Evolutionary conservation across 495 filamentous ascomycete genomes (phyloP).

Genomic region (Hyaloscypha finlandica): DNA sequence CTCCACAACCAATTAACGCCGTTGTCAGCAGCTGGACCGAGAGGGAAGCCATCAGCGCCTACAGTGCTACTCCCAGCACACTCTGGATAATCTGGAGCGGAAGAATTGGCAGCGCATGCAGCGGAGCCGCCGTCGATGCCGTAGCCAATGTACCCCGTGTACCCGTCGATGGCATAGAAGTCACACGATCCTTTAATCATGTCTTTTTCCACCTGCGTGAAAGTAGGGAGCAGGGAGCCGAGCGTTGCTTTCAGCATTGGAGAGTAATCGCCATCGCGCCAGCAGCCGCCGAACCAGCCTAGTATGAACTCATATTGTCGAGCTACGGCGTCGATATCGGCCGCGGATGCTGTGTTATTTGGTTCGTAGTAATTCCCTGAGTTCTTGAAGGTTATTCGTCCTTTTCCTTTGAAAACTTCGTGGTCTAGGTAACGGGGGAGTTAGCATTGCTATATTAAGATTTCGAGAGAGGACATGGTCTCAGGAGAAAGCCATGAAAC

Average conservation of each 20-base stretch:
- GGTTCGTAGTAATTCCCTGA: slow-evolving; percentile 60
- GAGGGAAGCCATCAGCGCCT: slow-evolving; percentile 37
- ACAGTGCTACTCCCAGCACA: slow-evolving; percentile 35
- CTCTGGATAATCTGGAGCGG: slow-evolving; percentile 41
- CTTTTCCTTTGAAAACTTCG: slow-evolving; percentile 63
- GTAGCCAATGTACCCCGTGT: slow-evolving; percentile 35
- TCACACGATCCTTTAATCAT: slow-evolving; percentile 48
- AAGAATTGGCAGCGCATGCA: slow-evolving; percentile 41
- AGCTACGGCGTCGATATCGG: slow-evolving; percentile 57
- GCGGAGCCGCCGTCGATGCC: slow-evolving; percentile 33
- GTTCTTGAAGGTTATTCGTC: slow-evolving; percentile 61
- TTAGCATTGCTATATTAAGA: too few species aligned
- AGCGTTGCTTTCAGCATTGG: slow-evolving; percentile 71
- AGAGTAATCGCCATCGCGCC: slow-evolving; percentile 58
- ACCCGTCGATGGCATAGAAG: slow-evolving; percentile 46
- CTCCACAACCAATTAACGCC: slow-evolving; percentile 43
- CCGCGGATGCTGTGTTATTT: slow-evolving; percentile 52
- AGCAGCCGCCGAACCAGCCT: slow-evolving; percentile 68
- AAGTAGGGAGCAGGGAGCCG: slow-evolving; percentile 64
- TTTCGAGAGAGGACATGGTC: too few species aligned
- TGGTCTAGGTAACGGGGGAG: slow-evolving; percentile 29
- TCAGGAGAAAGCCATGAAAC: too few species aligned
- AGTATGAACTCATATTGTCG: slow-evolving; percentile 64
- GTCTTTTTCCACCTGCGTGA: slow-evolving; percentile 63
- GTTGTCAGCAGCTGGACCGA: slow-evolving; percentile 44